Evolutionary conservation across 2,329 filamentous ascomycete genomes (phyloP), one percentile per base, ranked within the genome.

Genomic region (Scedosporium boydii): DNA sequence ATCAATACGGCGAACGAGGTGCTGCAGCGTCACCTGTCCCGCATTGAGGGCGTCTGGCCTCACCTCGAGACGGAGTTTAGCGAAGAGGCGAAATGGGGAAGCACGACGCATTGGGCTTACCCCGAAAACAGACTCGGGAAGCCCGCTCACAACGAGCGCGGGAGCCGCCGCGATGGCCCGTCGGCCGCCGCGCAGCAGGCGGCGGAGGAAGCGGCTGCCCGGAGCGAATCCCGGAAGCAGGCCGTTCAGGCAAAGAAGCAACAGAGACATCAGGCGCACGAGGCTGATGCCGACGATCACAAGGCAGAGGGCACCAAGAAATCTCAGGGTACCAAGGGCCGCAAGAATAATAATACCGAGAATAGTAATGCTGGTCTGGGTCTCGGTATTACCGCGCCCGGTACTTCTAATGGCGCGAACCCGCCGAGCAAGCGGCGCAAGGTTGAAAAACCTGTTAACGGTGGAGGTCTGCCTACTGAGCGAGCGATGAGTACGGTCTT

Each of bases 101-200:
- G 92, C 75, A 83, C 87, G 64, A 90, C 86, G 60, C 95, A 99
- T 74, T 99, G 95, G 95, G 95, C 93, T 58, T 98, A 98, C 73
- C 89, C 90, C 21, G 90, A 93, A 69, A 91, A 91, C 70, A 88
- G 93, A 66, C 82, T 86, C 41, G 78, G 78, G 41, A 82, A 82
- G 68, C 78, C 82, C n/a, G 86, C 84, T 26, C 82, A 86, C 55
- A 85, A 87, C 38, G 90, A 96, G 71, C 82, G 88, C 27, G 23
- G 18, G 87, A 41, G 89, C 58, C 83, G 91, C 64, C 85, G 91
- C 66, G 92, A 96, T 70, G 89, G 88, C 23, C 89, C 88, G 10
- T 90, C 91, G 23, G 89, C 90, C 1, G 88, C 89, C 12, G 87
- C 87, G 63, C 87, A 89, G 65, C 82, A 89, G 55, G 82, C 95